A percentile compares a stretch with the other conserved stretches of the same genome.
phyloP scores from a whole-genome alignment of 306 rosid species.

The Dryas octopetala region DNA sequence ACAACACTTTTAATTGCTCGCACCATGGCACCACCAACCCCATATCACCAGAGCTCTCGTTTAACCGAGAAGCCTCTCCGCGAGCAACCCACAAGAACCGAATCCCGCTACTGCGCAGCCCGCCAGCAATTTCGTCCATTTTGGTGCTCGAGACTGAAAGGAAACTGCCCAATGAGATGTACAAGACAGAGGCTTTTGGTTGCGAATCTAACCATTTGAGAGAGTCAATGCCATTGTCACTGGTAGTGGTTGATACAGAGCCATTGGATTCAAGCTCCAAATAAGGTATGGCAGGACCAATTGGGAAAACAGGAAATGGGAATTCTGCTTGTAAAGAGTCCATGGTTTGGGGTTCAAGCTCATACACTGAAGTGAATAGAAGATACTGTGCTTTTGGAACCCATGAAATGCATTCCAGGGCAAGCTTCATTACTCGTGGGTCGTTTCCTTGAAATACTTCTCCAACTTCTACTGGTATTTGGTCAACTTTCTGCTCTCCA shows the following conservation, averaged over 20 bases:
- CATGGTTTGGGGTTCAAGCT: conserved; percentile 41
- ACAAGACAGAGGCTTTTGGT: conserved; percentile 48
- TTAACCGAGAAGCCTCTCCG: conserved; percentile 34
- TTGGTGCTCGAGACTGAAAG: conserved; percentile 43
- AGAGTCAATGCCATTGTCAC: conserved; percentile 24
- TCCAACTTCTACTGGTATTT: conserved; percentile 31
- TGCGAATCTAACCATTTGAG: conserved; percentile 56
- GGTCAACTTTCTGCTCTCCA: conserved; percentile 30
- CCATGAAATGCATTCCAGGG: conserved; percentile 30
- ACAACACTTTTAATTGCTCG: conserved; percentile 26
- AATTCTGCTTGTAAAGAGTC: conserved; percentile 32
- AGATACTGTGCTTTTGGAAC: conserved; percentile 45
- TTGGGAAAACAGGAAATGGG: conserved; percentile 44
- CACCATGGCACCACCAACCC: conserved; percentile 34
- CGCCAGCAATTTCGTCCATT: conserved; percentile 47
- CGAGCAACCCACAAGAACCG: conserved; percentile 55
- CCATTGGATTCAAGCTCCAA: conserved; percentile 24
- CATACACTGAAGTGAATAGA: conserved; percentile 43
- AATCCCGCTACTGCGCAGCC: conserved; percentile 28
- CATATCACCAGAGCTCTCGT: conserved; percentile 16
- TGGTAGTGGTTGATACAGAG: neutral
- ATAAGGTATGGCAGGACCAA: conserved; percentile 55
- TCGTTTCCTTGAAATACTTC: conserved; percentile 32
- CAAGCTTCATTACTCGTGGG: conserved; percentile 27
- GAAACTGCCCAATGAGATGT: conserved; percentile 63